Conservation (phyloP, 805 yeast species). For the Sugiyamaella mastotermitis region DNA sequence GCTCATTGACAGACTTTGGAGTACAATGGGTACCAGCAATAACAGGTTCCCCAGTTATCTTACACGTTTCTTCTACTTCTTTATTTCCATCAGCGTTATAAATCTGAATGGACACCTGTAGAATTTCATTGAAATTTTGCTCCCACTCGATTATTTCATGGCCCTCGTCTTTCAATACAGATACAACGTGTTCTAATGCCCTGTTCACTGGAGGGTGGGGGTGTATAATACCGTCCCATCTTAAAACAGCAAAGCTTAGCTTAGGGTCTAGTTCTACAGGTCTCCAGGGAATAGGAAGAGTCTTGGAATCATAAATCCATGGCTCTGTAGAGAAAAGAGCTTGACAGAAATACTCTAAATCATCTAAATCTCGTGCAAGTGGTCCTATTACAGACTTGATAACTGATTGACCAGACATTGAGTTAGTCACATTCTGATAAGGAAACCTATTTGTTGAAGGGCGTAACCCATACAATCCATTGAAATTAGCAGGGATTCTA, state of each 20-base stretch:
- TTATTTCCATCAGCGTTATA: conserved; percentile 12
- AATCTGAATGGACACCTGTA: conserved; percentile 4
- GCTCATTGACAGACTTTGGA: conserved; percentile 5
- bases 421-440: conserved; percentile 12
- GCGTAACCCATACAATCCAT: conserved; percentile 43
- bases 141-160: conserved; percentile 26
- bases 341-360: conserved; percentile 36
- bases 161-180: conserved; percentile 10
- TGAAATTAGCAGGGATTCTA: conserved; percentile 43
- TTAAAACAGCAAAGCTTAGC: conserved; percentile 11
- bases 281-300: conserved; percentile 48
- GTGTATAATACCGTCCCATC: conserved; percentile 39
- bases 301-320: conserved; percentile 45
- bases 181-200: conserved; percentile 35
- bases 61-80: conserved; percentile 7
- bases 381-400: conserved; percentile 46
- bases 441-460: conserved; percentile 36
- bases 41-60: conserved; percentile 13
- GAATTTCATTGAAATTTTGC: conserved; percentile 9
- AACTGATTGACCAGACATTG: conserved; percentile 35
- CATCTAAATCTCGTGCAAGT: conserved; percentile 34
- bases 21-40: conserved; percentile 10
- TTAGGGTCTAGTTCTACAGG: conserved; percentile 14
- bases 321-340: conserved; percentile 37
- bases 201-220: conserved; percentile 48